phyloP scores from a whole-genome alignment of 257 asterid species.

The Solanum sitiens region DNA sequence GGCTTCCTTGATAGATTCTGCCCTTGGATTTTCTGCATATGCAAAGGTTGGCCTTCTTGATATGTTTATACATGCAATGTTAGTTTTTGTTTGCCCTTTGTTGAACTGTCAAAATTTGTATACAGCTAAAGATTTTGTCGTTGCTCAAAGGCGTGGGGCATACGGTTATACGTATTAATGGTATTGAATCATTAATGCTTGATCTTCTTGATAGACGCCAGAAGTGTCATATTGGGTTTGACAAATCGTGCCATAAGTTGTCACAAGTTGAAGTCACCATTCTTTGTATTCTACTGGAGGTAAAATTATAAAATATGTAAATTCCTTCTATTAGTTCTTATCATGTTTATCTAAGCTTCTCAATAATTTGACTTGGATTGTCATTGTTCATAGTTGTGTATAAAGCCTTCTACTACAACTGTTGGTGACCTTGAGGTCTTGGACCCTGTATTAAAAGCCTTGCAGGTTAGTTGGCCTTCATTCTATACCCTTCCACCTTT shows the following conservation, averaged over 20 bases:
- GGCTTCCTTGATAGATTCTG: slow-evolving; percentile 39
- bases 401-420: slow-evolving; percentile 26
- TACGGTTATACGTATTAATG: slow-evolving; percentile 33
- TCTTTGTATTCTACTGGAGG: slow-evolving; percentile 79
- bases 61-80: slow-evolving; percentile 1
- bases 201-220: slow-evolving; percentile 54
- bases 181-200: slow-evolving; percentile 37
- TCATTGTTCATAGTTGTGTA: slow-evolving; percentile 36
- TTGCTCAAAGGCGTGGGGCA: slow-evolving; percentile 63
- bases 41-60: slow-evolving; percentile 53
- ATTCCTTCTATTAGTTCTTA: background rate
- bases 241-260: slow-evolving; percentile 25
- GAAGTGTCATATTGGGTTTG: slow-evolving; percentile 24
- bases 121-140: slow-evolving; percentile 68
- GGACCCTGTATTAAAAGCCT: slow-evolving; percentile 40
- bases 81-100: background rate
- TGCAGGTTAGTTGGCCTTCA: slow-evolving; percentile 42
- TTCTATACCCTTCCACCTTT: background rate
- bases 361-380: background rate
- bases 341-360: background rate
- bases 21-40: slow-evolving; percentile 47
- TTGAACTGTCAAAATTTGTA: background rate
- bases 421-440: slow-evolving; percentile 20
- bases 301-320: slow-evolving; percentile 11
- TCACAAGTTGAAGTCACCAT: slow-evolving; percentile 50